Evolutionary conservation across 306 rosid genomes (phyloP), one percentile per base, ranked within the genome.

Genomic region (Sesbania bispinosa): DNA sequence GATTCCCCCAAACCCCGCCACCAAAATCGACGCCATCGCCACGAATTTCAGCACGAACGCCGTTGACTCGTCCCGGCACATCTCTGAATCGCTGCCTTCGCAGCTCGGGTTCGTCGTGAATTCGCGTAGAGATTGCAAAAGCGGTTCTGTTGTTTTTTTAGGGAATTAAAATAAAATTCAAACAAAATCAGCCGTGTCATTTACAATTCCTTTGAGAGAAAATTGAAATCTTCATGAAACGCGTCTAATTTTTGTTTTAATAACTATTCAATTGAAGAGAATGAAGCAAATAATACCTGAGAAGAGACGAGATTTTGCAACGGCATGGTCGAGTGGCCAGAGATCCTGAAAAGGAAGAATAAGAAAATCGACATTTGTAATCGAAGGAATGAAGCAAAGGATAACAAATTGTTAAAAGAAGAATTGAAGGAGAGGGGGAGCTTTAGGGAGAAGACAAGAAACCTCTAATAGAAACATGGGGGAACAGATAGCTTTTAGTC

Each of bases 11-110:
- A 82, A 81, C 14, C 98, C 98, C 0, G 98, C 74, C 0, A 80
- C 2, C 3, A 93, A 81, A 60, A 93, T 93, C 3, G 96, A 70
- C 0, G 85, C 96, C 15, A 93, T 85, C 9, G 97, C 98, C 13
- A 90, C 67, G 39, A 86, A 43, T 58, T 93, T 93, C 62, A 90
- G 83, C 30, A 26, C 58, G 0, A 81, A 59, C 19, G 98, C 96
- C 1, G 71, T 63, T 0, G 98, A 67, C 18, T 93, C 93, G 79
- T 88, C 80, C 1, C 97, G 81, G 74, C 96, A 88, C 8, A 39
- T 35, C 0, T 87, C 92, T 1, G 80, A 29, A 2, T 75, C 96
- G 13, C 52, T 5, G 30, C 55, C 60, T 9, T 75, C 73, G 57
- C 98, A 88, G 11, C 71, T 73, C 0, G 89, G 8, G 67, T 60